These are phyloP conservation scores for Ocimum tenuiflorum DNA, from an alignment of 257 asterid genomes.

Conservation along the genomic window DNA sequence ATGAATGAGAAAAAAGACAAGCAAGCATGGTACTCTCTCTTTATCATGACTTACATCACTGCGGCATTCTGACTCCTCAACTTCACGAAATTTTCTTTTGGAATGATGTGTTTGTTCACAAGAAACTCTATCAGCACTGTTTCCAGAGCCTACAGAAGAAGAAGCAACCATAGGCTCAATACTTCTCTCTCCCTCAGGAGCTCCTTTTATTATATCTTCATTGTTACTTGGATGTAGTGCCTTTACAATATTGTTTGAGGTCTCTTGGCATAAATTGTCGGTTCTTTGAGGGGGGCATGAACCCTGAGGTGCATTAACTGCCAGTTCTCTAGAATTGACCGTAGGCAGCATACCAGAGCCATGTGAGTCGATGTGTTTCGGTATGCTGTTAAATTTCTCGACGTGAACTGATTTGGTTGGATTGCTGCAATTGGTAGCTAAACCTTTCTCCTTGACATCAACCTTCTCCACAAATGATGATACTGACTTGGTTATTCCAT, in stretches of 20 bases:
- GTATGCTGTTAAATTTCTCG: conserved; percentile 21
- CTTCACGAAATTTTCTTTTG: conserved; percentile 57
- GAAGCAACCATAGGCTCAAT: conserved; percentile 61
- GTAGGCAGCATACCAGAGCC: conserved; percentile 21
- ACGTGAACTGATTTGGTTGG: conserved; percentile 22
- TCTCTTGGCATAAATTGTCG: conserved; percentile 31
- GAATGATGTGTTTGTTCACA: conserved; percentile 47
- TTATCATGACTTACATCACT: conserved; percentile 62
- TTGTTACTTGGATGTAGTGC: conserved; percentile 8
- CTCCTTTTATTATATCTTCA: conserved; percentile 27
- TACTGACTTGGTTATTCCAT: conserved; percentile 35
- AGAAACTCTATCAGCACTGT: conserved; percentile 68
- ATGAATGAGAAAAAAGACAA: neutral
- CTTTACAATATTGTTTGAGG: conserved; percentile 32
- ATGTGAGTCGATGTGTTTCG: conserved; percentile 26
- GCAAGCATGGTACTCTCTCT: neutral
- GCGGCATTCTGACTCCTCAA: conserved; percentile 58
- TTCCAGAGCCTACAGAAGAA: conserved; percentile 90
- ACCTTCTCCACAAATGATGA: conserved; percentile 26
- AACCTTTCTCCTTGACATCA: conserved; percentile 32
- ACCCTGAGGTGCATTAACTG: conserved; percentile 27
- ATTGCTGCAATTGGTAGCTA: conserved; percentile 19
- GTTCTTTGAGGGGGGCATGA: conserved; percentile 26
- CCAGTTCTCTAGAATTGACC: conserved; percentile 23
- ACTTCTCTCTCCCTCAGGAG: conserved; percentile 37